These are phyloP conservation scores for Monotropa hypopitys DNA, from an alignment of 179 eudicot species.

Conservation along the genomic window DNA sequence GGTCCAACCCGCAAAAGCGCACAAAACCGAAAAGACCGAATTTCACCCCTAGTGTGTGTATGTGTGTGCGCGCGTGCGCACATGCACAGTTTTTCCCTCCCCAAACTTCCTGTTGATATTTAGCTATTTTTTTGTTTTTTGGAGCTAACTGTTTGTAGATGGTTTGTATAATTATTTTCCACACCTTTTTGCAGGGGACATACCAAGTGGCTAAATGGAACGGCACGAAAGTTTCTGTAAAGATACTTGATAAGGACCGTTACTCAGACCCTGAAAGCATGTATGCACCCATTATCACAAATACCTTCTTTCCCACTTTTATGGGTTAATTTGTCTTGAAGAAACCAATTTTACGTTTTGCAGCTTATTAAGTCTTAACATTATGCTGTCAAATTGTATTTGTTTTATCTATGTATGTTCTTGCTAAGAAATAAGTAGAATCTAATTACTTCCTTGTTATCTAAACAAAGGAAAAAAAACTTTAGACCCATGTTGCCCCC, in stretches of 20 bases:
- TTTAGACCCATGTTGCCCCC: background rate
- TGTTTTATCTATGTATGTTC: background rate
- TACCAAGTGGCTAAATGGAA: conserved; percentile 98
- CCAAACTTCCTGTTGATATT: background rate
- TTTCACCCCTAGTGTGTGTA: background rate
- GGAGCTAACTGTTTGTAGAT: background rate
- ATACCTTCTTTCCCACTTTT: background rate
- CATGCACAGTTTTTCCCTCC: background rate
- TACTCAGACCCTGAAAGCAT: conserved; percentile 81
- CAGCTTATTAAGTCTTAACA: background rate
- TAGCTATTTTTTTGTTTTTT: background rate
- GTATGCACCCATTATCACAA: conserved; percentile 23
- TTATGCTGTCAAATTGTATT: background rate
- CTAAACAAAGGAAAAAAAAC: background rate
- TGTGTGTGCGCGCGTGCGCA: background rate
- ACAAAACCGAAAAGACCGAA: too few species aligned
- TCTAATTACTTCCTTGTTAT: background rate
- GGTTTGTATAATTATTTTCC: background rate
- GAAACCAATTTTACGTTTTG: background rate
- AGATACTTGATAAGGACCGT: conserved; percentile 94
- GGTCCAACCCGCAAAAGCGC: too few species aligned
- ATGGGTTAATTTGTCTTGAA: background rate
- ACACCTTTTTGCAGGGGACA: conserved; percentile 43
- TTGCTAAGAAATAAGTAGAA: background rate
- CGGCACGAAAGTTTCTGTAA: conserved; percentile 92